Percentiles rank a stretch among this genome's conserved stretches.
Evolutionary conservation across 768 basidiomycete genomes (phyloP).

Genomic region (Hericium erinaceus): DNA sequence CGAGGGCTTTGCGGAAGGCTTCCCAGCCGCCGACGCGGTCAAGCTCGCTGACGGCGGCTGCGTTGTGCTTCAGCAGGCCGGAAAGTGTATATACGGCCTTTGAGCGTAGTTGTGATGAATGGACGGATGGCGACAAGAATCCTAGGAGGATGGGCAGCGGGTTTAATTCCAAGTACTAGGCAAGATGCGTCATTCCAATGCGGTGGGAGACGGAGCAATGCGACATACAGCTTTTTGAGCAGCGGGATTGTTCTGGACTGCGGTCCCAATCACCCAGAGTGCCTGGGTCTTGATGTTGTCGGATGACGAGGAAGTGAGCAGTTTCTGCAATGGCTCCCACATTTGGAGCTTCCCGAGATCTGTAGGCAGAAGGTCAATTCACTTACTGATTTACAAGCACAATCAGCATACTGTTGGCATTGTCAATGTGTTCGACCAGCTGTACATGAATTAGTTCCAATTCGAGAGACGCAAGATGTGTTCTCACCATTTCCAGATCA

Average conservation of each 20-base stretch:
- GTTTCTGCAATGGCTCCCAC: conserved; percentile 65
- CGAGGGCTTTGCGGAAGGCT: conserved; percentile 45
- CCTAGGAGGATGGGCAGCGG: conserved; percentile 58
- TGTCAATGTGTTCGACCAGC: conserved; percentile 85
- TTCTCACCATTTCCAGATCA: conserved; percentile 75
- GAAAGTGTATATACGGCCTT: conserved; percentile 81
- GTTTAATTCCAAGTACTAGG: conserved; percentile 53
- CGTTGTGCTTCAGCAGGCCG: conserved; percentile 69
- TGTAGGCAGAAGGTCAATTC: conserved; percentile 19
- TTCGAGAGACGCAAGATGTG: too few species aligned
- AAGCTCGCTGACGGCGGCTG: conserved; percentile 50
- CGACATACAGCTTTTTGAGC: conserved; percentile 65
- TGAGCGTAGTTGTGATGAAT: conserved; percentile 49
- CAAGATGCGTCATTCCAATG: background rate
- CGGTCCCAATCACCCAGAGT: conserved; percentile 84
- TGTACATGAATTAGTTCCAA: conserved; percentile 20
- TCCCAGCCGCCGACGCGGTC: conserved; percentile 54
- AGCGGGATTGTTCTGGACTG: conserved; percentile 81
- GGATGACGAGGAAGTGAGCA: conserved; percentile 46
- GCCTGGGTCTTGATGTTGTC: conserved; percentile 57
- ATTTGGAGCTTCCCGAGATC: conserved; percentile 70
- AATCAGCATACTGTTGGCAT: conserved; percentile 61
- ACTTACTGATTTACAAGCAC: background rate
- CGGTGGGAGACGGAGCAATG: background rate
- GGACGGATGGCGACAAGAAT: conserved; percentile 46